Conservation (phyloP, 2,329 filamentous ascomycete species). For the Chaetothyriales sp. region DNA sequence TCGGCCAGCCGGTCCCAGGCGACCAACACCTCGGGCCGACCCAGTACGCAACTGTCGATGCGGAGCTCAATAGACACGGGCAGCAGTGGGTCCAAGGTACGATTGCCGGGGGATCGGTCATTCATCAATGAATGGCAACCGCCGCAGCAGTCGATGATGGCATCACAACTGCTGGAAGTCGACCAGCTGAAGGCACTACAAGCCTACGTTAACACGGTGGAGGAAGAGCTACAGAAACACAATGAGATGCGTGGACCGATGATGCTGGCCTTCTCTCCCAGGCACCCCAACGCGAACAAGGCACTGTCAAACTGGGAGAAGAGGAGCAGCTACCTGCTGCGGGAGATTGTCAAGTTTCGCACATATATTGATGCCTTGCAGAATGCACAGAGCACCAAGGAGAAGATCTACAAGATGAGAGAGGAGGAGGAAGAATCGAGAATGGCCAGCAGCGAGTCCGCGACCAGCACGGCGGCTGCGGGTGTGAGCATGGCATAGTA, state of each 20-base stretch:
- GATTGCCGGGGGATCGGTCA: slow-evolving; percentile 71
- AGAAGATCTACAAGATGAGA: slow-evolving; percentile 45
- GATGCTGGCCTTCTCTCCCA: slow-evolving; percentile 74
- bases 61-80: slow-evolving; percentile 53
- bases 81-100: slow-evolving; percentile 39
- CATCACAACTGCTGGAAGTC: slow-evolving; percentile 59
- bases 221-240: slow-evolving; percentile 70
- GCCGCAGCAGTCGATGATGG: slow-evolving; percentile 77
- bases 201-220: slow-evolving; percentile 69
- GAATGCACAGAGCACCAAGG: slow-evolving; percentile 53
- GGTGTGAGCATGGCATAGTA: neutral
- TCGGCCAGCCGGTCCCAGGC: slow-evolving; percentile 21
- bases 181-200: slow-evolving; percentile 65
- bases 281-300: slow-evolving; percentile 62
- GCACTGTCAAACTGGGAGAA: slow-evolving; percentile 96
- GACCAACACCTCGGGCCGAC: slow-evolving; percentile 36
- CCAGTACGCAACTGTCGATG: slow-evolving; percentile 46
- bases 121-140: slow-evolving; percentile 78
- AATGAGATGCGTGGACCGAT: slow-evolving; percentile 79
- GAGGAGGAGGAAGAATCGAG: slow-evolving; percentile 13
- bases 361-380: slow-evolving; percentile 83
- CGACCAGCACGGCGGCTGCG: neutral
- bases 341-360: slow-evolving; percentile 91
- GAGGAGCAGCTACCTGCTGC: slow-evolving; percentile 78
- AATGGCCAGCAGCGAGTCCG: slow-evolving; percentile 1